phyloP scores from a whole-genome alignment of 139 green algal species.

The Haematococcus lacustris region DNA sequence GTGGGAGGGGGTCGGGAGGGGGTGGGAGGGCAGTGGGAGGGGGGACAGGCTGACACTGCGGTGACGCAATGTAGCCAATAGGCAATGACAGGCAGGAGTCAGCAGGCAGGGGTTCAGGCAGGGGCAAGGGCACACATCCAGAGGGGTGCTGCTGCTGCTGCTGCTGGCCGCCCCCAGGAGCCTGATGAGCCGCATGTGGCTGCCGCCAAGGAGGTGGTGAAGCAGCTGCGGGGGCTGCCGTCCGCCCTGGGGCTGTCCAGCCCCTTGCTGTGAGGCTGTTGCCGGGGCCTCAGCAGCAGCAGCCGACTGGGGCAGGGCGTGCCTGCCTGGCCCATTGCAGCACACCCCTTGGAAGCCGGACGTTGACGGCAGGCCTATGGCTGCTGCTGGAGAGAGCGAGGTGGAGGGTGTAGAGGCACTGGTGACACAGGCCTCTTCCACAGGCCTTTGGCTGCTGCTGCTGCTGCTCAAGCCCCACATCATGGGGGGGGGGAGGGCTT shows the following conservation, averaged over 20 bases:
- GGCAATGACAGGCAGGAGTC: neutral
- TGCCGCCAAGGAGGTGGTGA: slow-evolving; percentile 32
- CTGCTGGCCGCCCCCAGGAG: neutral
- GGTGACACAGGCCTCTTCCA: slow-evolving; percentile 14
- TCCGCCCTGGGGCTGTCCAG: slow-evolving; percentile 9
- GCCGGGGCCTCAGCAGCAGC: slow-evolving; percentile 75
- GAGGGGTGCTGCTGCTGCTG: neutral
- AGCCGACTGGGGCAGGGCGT: slow-evolving; percentile 29
- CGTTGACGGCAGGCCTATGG: too few relatives aligned
- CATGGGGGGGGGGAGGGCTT: too few relatives aligned
- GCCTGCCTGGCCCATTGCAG: neutral
- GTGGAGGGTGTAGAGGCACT: neutral
- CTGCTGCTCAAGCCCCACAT: too few relatives aligned
- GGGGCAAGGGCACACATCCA: neutral
- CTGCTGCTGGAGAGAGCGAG: too few relatives aligned
- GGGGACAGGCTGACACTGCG: neutral
- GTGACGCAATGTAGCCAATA: neutral
- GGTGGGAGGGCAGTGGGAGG: neutral
- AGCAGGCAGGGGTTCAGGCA: neutral
- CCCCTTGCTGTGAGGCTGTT: slow-evolving; percentile 14
- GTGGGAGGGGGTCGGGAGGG: neutral
- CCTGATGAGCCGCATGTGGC: slow-evolving; percentile 80
- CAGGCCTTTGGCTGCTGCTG: too few relatives aligned
- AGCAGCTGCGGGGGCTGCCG: neutral
- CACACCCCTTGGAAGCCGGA: too few relatives aligned